phyloP scores from a whole-genome alignment of 768 basidiomycete genomes.

The Pleurotus sapidus region DNA sequence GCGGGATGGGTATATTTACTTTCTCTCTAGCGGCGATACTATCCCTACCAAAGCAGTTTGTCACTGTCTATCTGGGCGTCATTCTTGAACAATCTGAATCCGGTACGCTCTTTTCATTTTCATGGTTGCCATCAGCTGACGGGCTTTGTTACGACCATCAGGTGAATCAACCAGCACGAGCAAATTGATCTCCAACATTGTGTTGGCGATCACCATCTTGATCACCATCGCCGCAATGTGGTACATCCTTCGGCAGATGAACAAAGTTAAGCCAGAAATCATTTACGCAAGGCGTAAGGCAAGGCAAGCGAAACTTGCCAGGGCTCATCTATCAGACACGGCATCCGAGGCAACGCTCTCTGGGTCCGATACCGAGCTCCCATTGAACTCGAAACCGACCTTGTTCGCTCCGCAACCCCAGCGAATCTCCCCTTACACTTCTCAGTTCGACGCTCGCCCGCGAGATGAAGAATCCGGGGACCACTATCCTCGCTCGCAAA shows the following conservation, averaged over 20 bases:
- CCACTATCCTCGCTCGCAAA: slow-evolving; percentile 11
- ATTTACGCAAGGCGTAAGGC: slow-evolving; percentile 72
- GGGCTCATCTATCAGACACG: slow-evolving; percentile 16
- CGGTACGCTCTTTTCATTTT: slow-evolving; percentile 23
- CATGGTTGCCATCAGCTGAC: not conserved
- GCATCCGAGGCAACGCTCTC: slow-evolving; percentile 14
- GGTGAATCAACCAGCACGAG: slow-evolving; percentile 41
- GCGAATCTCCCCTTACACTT: not conserved
- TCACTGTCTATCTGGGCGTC: slow-evolving; percentile 89
- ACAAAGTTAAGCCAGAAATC: slow-evolving; percentile 60
- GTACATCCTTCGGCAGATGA: slow-evolving; percentile 78
- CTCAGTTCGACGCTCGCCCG: not conserved
- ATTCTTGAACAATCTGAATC: slow-evolving; percentile 53
- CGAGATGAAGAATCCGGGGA: not conserved
- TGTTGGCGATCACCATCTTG: slow-evolving; percentile 63
- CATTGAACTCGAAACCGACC: slow-evolving; percentile 22
- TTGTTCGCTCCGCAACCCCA: slow-evolving; percentile 1
- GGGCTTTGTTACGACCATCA: slow-evolving; percentile 13
- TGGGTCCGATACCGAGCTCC: slow-evolving; percentile 5
- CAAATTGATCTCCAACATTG: slow-evolving; percentile 65
- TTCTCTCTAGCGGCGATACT: slow-evolving; percentile 80
- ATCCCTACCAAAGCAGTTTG: slow-evolving; percentile 87
- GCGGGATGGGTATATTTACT: slow-evolving; percentile 79
- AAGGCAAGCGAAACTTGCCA: slow-evolving; percentile 54
- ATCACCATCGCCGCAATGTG: slow-evolving; percentile 79